These are phyloP conservation scores for Tolypocladium nubicola DNA, from an alignment of 2,329 filamentous ascomycete species.

Conservation along the genomic window DNA sequence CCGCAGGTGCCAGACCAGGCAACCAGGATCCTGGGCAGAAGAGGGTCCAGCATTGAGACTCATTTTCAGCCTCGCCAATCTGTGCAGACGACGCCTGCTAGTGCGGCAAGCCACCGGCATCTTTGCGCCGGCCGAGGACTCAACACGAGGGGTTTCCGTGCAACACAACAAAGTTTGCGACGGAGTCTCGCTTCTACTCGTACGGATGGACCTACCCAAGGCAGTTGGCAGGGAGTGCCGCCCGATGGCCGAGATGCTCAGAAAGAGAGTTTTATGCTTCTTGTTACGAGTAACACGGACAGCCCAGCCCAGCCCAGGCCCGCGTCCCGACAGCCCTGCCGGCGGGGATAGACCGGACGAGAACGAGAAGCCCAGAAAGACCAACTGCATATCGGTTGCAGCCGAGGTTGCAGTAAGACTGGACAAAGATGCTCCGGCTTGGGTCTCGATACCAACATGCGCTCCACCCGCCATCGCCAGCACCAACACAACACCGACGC, in stretches of 20 bases:
- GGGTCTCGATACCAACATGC: background rate
- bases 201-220: background rate
- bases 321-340: background rate
- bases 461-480: background rate
- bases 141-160: background rate
- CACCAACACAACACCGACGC: too few species aligned
- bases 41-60: background rate
- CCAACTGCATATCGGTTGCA: background rate
- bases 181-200: too few species aligned
- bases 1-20: background rate
- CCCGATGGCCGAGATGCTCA: background rate
- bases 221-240: background rate
- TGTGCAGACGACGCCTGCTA: background rate
- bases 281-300: background rate
- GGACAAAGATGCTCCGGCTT: background rate
- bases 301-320: too few species aligned
- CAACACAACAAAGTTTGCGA: too few species aligned
- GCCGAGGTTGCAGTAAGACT: background rate
- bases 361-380: background rate
- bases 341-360: background rate
- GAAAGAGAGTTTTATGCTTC: background rate
- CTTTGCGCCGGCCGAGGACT: background rate
- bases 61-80: background rate
- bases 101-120: background rate
- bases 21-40: background rate